Base-by-base conservation (phyloP, 768 basidiomycete species). In the Boletus pseudo-olivaceus region DNA sequence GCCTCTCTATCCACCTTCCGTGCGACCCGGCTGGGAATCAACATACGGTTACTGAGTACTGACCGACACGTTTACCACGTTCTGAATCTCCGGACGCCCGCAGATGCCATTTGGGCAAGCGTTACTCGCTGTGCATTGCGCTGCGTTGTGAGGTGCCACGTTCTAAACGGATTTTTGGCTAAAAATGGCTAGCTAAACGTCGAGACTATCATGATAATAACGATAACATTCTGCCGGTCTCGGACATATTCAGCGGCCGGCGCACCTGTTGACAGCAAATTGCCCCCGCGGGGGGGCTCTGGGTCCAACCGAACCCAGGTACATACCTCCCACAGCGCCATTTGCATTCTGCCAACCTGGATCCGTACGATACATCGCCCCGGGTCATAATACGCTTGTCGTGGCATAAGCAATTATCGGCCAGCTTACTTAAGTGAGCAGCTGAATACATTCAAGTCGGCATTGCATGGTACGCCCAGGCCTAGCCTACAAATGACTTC, bases 11-110 rank as follows among this genome's bases (percentile, higher is more conserved):
- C n/a, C 46, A n/a, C 43, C 3, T 44, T 29, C 17, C 33, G 51
- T 50, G 34, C 4, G 20, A 29, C 19, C 19, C 34, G 20, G 10
- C n/a, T 7, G 35, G 10, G 7, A 19, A 12, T 5, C 30, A 33
- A 9, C 29, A 8, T 37, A 29, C 51, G 51, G 47, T 12, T n/a
- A 37, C 15, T 29, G 17, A 17, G 8, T 10, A 39, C 34, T n/a
- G 35, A 15, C 8, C 26, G 41, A 43, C 30, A 44, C 54, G 54
- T 57, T 57, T 10, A 10, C 37, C 56, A 56, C 59, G 49, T 56
- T 52, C 33, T 12, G 33, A 33, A 12, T 12, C 53, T 7, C 23
- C 17, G 20, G 44, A 30, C 41, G 30, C 40, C 51, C 43, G 33
- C 27, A 5, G 15, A 44, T n/a, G 19, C 40, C 41, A 23, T 49